Base-by-base conservation (phyloP, 148 eudicot species). In the Chenopodium quinoa region DNA sequence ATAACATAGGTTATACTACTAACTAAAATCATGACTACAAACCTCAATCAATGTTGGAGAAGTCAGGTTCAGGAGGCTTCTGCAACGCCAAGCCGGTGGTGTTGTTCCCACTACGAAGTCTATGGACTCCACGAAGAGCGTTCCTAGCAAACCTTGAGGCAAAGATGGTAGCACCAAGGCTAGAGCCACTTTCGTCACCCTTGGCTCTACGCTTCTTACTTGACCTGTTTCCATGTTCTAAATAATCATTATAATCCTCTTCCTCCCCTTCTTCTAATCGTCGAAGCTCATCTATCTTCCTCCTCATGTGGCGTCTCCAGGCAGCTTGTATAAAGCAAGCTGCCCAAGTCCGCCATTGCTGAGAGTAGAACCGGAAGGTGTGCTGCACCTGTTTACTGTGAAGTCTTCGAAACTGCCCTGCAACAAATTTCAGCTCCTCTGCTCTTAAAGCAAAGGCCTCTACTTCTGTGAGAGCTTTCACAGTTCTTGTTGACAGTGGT, bases 301-400 rank as follows among this genome's bases (percentile, higher is more conserved):
- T 86, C 80, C 92, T 91, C 19, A 88, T 86, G 56, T 91, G 84
- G 31, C 98, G 83, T 10, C 99, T 87, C 99, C 99, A 97, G 0
- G 97, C 98, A 7, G 98, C 98, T 87, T 97, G 99, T 25, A 96
- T 94, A 65, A 94, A 94, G 77, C 95, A 89, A 20, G 99, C 92
- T 1, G 98, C 99, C 99, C 99, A 97, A 0, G 98, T 97, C 84
- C 91, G 79, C 99, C 99, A 97, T 70, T 94, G 99, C 47, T 94
- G 98, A 2, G 99, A 97, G 85, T 97, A 91, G 75, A 89, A 93
- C 3, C 98, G 84, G 80, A 92, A 96, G 0, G 98, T 96, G 84
- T 96, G 99, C 52, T 94, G 99, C 65, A 97, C 98, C 71, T 97
- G 98, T 79, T 97, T 85, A 78, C 99, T 96, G 87, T 97, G 97